These are phyloP conservation scores for Lactarius evosmus DNA, from an alignment of 768 basidiomycete species.

Conservation along the genomic window DNA sequence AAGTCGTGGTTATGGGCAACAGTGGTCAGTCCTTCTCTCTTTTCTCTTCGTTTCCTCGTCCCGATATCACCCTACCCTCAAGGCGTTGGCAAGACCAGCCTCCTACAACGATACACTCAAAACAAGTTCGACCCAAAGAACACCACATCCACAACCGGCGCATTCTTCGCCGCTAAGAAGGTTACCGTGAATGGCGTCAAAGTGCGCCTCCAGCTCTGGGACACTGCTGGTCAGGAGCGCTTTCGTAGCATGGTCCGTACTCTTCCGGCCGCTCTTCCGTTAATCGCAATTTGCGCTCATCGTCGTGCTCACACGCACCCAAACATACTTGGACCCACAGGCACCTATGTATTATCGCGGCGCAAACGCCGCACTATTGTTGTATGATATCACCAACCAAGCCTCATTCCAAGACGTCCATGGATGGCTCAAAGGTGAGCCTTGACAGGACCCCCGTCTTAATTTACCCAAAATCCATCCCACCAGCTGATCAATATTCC, in stretches of 20 bases:
- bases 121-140: slow-evolving; percentile 87
- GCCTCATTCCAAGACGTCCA: slow-evolving; percentile 86
- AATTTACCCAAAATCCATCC: slow-evolving; percentile 3
- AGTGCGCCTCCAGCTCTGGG: slow-evolving; percentile 87
- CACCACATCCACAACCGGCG: slow-evolving; percentile 87
- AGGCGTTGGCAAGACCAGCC: slow-evolving; percentile 93
- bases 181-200: slow-evolving; percentile 79
- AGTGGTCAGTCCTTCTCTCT: slow-evolving; percentile 41
- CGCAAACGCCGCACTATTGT: slow-evolving; percentile 87
- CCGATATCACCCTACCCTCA: background rate
- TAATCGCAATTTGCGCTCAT: slow-evolving; percentile 25
- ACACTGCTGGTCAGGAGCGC: slow-evolving; percentile 91
- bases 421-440: slow-evolving; percentile 84
- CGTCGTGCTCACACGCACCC: slow-evolving; percentile 16
- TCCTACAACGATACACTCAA: slow-evolving; percentile 87
- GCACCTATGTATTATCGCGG: slow-evolving; percentile 97
- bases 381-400: slow-evolving; percentile 93
- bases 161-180: slow-evolving; percentile 93
- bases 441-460: background rate
- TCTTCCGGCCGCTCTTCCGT: slow-evolving; percentile 5
- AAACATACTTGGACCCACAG: slow-evolving; percentile 39
- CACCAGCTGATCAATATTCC: slow-evolving; percentile 14
- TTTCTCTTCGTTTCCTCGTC: slow-evolving; percentile 16
- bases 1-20: slow-evolving; percentile 95
- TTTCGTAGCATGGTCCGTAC: slow-evolving; percentile 81